phyloP scores from a whole-genome alignment of 768 basidiomycete species.

The Trametes meyenii region DNA sequence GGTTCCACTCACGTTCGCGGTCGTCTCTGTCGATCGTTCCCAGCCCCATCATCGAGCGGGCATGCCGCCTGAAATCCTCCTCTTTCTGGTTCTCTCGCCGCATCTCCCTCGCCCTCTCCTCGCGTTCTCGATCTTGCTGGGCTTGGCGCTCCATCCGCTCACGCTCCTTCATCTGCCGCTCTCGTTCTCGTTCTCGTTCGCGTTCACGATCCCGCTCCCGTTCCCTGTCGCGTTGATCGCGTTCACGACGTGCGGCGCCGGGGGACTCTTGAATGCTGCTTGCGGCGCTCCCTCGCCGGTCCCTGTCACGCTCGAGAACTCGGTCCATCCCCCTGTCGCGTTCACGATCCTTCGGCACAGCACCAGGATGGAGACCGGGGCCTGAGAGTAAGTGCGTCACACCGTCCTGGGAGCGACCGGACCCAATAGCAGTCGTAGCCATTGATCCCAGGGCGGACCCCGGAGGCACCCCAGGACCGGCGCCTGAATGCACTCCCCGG shows the following conservation, averaged over 20 bases:
- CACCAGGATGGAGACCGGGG: conserved; percentile 19
- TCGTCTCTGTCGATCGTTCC: conserved; percentile 21
- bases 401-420: conserved; percentile 16
- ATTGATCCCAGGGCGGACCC: conserved; percentile 21
- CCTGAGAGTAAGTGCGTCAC: conserved; percentile 20
- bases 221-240: conserved; percentile 21
- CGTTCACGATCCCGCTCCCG: conserved; percentile 35
- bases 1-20: conserved; percentile 28
- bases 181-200: conserved; percentile 36
- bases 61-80: conserved; percentile 16
- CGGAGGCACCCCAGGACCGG: conserved; percentile 14
- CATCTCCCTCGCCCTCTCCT: conserved; percentile 17
- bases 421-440: conserved; percentile 10
- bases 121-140: conserved; percentile 25
- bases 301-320: conserved; percentile 29
- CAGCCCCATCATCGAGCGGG: conserved; percentile 18
- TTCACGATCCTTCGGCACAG: conserved; percentile 17
- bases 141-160: conserved; percentile 24
- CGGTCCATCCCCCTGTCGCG: conserved; percentile 27
- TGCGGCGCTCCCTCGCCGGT: conserved; percentile 23
- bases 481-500: conserved; percentile 10
- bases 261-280: conserved; percentile 20
- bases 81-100: conserved; percentile 3
- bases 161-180: conserved; percentile 27
- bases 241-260: conserved; percentile 24